Percentiles rank a stretch among this genome's conserved stretches.
phyloP scores from a whole-genome alignment of 257 asterid genomes.

The Dorcoceras hygrometricum region DNA sequence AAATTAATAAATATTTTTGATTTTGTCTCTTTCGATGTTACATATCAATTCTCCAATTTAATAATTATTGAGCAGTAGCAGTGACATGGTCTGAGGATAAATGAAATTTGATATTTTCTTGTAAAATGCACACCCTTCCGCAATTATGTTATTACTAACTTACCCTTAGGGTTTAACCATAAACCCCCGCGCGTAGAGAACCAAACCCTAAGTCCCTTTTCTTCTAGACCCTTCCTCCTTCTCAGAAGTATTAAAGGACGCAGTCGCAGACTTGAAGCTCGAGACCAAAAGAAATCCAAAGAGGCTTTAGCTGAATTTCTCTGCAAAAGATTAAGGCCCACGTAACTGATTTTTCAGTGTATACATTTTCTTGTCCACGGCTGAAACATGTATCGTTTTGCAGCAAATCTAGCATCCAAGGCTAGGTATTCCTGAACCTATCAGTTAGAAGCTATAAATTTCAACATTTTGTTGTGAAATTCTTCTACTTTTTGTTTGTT shows the following conservation, averaged over 20 bases:
- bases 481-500: conserved; percentile 6
- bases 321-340: background rate
- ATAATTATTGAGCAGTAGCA: no score
- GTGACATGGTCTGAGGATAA: no score
- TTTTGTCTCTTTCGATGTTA: no score
- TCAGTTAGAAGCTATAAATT: background rate
- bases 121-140: background rate
- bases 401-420: conserved; percentile 78
- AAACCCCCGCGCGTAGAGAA: conserved; percentile 30
- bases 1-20: no score
- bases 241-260: conserved; percentile 15
- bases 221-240: conserved; percentile 63
- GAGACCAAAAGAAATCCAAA: background rate
- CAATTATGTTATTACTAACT: background rate
- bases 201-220: conserved; percentile 46
- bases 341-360: background rate
- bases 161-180: background rate
- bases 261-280: background rate
- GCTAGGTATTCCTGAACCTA: conserved; percentile 39
- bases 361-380: background rate
- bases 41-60: no score
- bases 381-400: conserved; percentile 65
- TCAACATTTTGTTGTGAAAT: background rate
- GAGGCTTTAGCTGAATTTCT: background rate
- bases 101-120: no score